Conservation (phyloP, 2,329 filamentous ascomycete genomes). For the Pseudogymnoascus sp. region DNA sequence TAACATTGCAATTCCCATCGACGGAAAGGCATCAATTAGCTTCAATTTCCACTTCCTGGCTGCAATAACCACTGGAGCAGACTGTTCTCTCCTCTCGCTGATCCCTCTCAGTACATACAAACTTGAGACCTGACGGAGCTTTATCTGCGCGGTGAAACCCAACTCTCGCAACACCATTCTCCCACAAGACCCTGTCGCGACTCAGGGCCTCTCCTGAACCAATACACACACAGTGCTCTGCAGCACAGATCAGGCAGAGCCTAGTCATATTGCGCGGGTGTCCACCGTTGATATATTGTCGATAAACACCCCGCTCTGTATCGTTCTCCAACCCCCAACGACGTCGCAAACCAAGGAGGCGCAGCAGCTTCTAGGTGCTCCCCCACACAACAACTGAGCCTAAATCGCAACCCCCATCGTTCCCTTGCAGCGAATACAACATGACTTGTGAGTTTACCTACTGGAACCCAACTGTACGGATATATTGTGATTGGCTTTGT, state of each 20-base stretch:
- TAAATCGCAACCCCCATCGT: slow-evolving; percentile 2
- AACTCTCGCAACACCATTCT: background rate
- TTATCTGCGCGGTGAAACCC: background rate
- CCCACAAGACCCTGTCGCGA: background rate
- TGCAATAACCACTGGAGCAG: background rate
- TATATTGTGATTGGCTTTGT: slow-evolving; percentile 6
- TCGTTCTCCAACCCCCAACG: background rate
- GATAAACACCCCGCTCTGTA: background rate
- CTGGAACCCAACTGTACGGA: background rate
- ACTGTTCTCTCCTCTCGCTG: background rate
- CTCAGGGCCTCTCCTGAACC: background rate
- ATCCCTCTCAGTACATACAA: background rate
- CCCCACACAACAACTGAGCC: background rate
- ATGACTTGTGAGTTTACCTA: background rate
- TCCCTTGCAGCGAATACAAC: slow-evolving; percentile 4
- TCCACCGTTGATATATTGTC: background rate
- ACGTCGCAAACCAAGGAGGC: background rate
- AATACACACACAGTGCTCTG: background rate
- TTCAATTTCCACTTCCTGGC: background rate
- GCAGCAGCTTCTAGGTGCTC: background rate
- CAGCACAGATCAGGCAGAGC: background rate
- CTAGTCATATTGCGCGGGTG: background rate
- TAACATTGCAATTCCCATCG: background rate
- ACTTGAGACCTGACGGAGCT: background rate
- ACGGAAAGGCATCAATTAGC: background rate